Evolutionary conservation across 805 yeast species (phyloP), one percentile per base, ranked within the genome.

Genomic region (Saturnispora ahearnii): DNA sequence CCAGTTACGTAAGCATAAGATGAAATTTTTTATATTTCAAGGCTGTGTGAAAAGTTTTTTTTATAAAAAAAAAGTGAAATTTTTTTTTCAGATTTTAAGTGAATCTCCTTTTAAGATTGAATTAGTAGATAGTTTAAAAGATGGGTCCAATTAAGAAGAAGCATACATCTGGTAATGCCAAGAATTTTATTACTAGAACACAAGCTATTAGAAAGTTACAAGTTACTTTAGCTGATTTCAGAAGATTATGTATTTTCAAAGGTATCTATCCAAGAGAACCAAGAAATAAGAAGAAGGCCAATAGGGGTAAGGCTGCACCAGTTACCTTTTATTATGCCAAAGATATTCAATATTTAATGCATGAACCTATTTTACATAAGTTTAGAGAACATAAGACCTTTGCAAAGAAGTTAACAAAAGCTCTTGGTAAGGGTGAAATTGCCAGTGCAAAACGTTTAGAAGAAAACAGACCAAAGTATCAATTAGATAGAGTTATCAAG

Each of bases 211-310:
- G 84, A 68, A 88, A 84, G 65, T 73, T 93, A 54, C 99, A 93
- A 69, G 84, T 93, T 29, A 85, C 97, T 2, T 74, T 93, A 45
- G 97, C 97, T 11, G 99, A 93, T 70, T 93, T 93, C 78, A 82
- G 96, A 71, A 81, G 99, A 62, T 76, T 93, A 63, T 93, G 99
- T 76, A 93, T 93, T 65, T 88, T 93, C 77, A 93, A 93, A 68
- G 99, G 99, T 47, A 90, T 93, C 56, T 93, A 88, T 65, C 99
- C 99, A 49, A 80, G 99, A 66, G 97, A 89, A 64, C 98, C 98
- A 44, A 76, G 90, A 60, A 88, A 87, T 69, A 93, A 90, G 73
- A 88, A 85, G 80, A 90, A 88, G 75, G 96, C 97, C 53, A 91
- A 89, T 69, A 93, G 88, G 69, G 98, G 99, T 22, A 86, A 96